Evolutionary conservation across 352 stramenopile genomes (phyloP).

Genomic region (Globisporangium takayamanum): DNA sequence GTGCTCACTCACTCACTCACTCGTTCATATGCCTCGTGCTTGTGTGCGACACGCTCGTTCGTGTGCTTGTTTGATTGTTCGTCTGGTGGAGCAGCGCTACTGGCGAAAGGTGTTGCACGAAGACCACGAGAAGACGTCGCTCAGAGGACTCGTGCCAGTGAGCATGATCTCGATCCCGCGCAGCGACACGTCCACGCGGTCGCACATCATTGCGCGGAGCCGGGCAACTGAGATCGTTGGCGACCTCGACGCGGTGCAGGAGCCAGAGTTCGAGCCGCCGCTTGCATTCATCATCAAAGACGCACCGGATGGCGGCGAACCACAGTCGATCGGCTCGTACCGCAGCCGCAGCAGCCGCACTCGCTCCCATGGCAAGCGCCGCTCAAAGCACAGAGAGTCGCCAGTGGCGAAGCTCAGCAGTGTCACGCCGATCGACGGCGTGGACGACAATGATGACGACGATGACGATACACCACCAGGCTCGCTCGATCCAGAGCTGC

Average conservation of each 20-base stretch:
- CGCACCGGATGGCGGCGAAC: neutral
- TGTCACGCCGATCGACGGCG: neutral
- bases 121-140: constrained; percentile 23
- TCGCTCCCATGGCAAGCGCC: constrained; percentile 5
- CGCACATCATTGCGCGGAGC: constrained; percentile 17
- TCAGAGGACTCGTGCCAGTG: constrained; percentile 16
- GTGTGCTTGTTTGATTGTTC: neutral
- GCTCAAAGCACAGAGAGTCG: constrained; percentile 2
- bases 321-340: neutral
- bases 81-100: constrained; percentile 19
- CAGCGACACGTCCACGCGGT: constrained; percentile 12
- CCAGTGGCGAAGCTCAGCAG: constrained; percentile 3
- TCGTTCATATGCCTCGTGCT: neutral
- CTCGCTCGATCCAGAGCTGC: constrained; percentile 9
- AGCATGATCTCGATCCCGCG: constrained; percentile 14
- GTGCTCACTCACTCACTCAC: neutral
- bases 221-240: constrained; percentile 7
- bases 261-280: constrained; percentile 13
- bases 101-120: constrained; percentile 32
- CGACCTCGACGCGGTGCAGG: constrained; percentile 9
- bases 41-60: neutral
- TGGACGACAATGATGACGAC: neutral
- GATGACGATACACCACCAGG: constrained; percentile 4
- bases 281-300: constrained; percentile 11
- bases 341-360: too few species aligned